Conservation (phyloP, 208 protist genomes). For the Plasmodiophora brassicae region DNA sequence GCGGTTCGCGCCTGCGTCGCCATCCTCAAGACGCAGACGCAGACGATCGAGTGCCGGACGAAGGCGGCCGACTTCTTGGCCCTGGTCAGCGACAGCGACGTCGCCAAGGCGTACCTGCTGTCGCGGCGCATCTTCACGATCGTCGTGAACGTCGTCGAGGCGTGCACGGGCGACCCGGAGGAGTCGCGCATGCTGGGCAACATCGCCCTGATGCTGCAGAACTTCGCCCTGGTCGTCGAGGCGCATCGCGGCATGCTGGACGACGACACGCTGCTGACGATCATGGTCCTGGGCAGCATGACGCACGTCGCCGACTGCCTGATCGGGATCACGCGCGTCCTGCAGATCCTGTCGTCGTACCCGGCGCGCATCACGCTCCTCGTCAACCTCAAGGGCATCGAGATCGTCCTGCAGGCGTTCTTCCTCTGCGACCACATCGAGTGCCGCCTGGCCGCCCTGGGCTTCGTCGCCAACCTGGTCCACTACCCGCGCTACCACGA, state of each 20-base stretch:
- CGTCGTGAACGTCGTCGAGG: not conserved
- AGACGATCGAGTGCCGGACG: slow-evolving; percentile 9
- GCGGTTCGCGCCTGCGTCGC: not conserved
- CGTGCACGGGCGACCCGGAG: slow-evolving; percentile 8
- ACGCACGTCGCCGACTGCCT: slow-evolving; percentile 10
- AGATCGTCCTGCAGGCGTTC: slow-evolving; percentile 18
- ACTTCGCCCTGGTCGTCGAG: not conserved
- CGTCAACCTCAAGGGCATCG: not conserved
- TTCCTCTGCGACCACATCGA: slow-evolving; percentile 14
- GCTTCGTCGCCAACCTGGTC: slow-evolving; percentile 7
- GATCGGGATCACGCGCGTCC: not conserved
- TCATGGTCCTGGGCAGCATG: not conserved
- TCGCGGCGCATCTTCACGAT: not conserved
- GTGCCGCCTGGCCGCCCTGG: not conserved
- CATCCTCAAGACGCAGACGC: not conserved
- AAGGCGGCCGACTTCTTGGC: slow-evolving; percentile 20
- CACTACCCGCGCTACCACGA: not conserved
- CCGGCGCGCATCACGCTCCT: not conserved
- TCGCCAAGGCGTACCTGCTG: slow-evolving; percentile 15
- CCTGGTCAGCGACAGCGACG: slow-evolving; percentile 9
- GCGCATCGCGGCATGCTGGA: not conserved
- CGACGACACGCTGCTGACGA: slow-evolving; percentile 18
- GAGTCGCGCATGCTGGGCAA: slow-evolving; percentile 11
- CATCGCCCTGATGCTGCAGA: not conserved
- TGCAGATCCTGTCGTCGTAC: slow-evolving; percentile 19